phyloP scores from a whole-genome alignment of 345 rosid species.

The Lumnitzera littorea region DNA sequence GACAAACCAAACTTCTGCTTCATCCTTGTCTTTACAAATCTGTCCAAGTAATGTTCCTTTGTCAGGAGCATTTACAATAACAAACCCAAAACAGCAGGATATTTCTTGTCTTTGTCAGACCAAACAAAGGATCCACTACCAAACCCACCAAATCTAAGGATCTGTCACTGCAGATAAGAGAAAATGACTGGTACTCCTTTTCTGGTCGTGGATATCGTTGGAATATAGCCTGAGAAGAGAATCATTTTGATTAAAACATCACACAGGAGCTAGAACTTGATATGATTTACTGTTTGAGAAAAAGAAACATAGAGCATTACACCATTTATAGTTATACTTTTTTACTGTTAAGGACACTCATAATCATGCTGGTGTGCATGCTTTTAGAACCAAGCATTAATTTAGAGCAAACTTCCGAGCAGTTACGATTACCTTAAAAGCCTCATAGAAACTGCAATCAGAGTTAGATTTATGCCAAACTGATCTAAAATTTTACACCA shows the following conservation, averaged over 20 bases:
- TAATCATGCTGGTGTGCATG: too few species aligned
- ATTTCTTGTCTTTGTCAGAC: not conserved
- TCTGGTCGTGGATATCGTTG: constrained; percentile 93
- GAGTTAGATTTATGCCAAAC: too few species aligned
- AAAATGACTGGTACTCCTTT: constrained; percentile 97
- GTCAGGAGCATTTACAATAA: not conserved
- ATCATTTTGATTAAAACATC: not conserved
- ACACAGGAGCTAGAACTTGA: not conserved
- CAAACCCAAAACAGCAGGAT: not conserved
- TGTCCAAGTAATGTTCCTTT: constrained; percentile 18
- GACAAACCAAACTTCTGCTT: constrained; percentile 92
- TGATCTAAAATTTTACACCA: too few species aligned
- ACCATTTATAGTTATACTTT: too few species aligned
- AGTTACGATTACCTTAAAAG: too few species aligned
- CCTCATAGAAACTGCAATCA: too few species aligned
- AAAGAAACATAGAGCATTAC: too few species aligned
- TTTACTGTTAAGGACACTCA: too few species aligned
- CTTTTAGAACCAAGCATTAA: too few species aligned
- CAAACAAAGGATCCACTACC: not conserved
- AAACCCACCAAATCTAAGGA: constrained; percentile 82
- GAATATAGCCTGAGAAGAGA: constrained; percentile 67
- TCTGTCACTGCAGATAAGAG: constrained; percentile 71
- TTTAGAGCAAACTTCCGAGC: too few species aligned
- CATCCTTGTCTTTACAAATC: constrained; percentile 97
- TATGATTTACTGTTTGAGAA: too few species aligned